Percentiles rank a stretch among this genome's conserved stretches.
Conservation (phyloP, 2,329 filamentous ascomycete genomes). For the Pseudophaeomoniella oleicola region DNA sequence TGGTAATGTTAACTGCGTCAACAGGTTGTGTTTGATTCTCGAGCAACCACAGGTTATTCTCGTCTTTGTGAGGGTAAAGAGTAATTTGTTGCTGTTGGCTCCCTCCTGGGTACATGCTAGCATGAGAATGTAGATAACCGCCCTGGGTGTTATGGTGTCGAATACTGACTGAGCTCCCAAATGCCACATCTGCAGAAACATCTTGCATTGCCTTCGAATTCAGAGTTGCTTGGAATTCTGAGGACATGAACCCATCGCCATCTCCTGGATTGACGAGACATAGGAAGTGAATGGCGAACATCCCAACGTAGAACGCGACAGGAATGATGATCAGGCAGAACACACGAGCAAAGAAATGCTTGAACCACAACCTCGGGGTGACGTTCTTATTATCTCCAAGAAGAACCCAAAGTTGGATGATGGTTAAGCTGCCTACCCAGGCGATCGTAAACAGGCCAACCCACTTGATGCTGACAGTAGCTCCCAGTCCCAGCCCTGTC, state of each 20-base stretch:
- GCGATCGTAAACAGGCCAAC: conserved; percentile 97
- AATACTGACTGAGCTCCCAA: conserved; percentile 72
- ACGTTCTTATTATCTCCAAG: conserved; percentile 81
- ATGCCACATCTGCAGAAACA: conserved; percentile 78
- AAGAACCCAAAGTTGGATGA: conserved; percentile 87
- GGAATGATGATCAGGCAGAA: conserved; percentile 91
- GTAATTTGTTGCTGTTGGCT: conserved; percentile 99
- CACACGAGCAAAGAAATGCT: conserved; percentile 80
- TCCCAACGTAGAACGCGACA: conserved; percentile 77
- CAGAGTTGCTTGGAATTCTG: conserved; percentile 92
- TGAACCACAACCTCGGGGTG: conserved; percentile 72
- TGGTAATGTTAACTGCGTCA: conserved; percentile 52
- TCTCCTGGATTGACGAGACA: conserved; percentile 91
- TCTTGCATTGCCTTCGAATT: conserved; percentile 96
- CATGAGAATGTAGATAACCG: conserved; percentile 92
- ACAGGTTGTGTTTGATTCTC: conserved; percentile 95
- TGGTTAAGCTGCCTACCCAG: conserved; percentile 84
- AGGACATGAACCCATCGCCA: conserved; percentile 98
- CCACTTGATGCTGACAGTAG: conserved; percentile 95
- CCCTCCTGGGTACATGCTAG: conserved; percentile 91
- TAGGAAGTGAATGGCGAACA: conserved; percentile 94
- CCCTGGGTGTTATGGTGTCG: conserved; percentile 96
- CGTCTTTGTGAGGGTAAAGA: conserved; percentile 95
- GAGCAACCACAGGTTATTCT: conserved; percentile 88
- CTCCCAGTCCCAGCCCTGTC: conserved; percentile 74